Percentiles rank a stretch among this genome's conserved stretches.
These are phyloP conservation scores for Mrakia blollopis DNA, from an alignment of 768 basidiomycete species.

Conservation along the genomic window DNA sequence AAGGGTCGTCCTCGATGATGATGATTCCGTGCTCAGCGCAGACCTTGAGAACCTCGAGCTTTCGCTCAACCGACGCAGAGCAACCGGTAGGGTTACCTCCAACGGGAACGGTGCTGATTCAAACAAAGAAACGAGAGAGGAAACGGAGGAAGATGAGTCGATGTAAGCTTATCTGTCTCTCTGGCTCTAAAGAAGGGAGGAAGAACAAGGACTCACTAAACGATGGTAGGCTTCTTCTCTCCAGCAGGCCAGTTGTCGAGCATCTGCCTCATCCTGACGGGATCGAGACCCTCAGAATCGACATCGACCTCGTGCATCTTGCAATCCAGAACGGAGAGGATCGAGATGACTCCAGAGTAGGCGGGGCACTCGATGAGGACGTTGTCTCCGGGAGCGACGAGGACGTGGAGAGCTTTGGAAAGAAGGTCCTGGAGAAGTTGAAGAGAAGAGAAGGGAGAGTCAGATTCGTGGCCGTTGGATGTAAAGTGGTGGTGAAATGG, in stretches of 20 bases:
- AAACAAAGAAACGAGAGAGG: not conserved
- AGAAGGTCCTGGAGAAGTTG: slow-evolving; percentile 56
- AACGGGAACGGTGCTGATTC: slow-evolving; percentile 45
- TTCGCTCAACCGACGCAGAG: slow-evolving; percentile 66
- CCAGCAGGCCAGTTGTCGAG: slow-evolving; percentile 69
- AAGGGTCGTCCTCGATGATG: slow-evolving; percentile 59
- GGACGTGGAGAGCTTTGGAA: slow-evolving; percentile 67
- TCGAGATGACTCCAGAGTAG: slow-evolving; percentile 51
- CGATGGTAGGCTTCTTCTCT: slow-evolving; percentile 66
- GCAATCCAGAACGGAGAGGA: slow-evolving; percentile 38
- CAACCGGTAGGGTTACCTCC: slow-evolving; percentile 84
- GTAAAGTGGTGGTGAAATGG: too few species aligned
- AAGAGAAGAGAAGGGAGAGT: not conserved
- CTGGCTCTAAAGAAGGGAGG: not conserved
- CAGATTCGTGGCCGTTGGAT: too few species aligned
- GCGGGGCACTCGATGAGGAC: slow-evolving; percentile 77
- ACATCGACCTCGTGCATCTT: slow-evolving; percentile 57
- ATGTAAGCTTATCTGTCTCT: not conserved
- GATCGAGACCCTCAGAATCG: slow-evolving; percentile 65
- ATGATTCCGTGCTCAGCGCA: slow-evolving; percentile 69
- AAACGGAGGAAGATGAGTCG: too few species aligned
- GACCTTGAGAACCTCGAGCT: slow-evolving; percentile 61
- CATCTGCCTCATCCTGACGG: slow-evolving; percentile 57
- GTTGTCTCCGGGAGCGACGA: slow-evolving; percentile 73
- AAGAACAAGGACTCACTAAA: slow-evolving; percentile 62